These are phyloP conservation scores for Hemisphaericaspora subhashii DNA, from an alignment of 1,139 yeast species.

Conservation along the genomic window DNA sequence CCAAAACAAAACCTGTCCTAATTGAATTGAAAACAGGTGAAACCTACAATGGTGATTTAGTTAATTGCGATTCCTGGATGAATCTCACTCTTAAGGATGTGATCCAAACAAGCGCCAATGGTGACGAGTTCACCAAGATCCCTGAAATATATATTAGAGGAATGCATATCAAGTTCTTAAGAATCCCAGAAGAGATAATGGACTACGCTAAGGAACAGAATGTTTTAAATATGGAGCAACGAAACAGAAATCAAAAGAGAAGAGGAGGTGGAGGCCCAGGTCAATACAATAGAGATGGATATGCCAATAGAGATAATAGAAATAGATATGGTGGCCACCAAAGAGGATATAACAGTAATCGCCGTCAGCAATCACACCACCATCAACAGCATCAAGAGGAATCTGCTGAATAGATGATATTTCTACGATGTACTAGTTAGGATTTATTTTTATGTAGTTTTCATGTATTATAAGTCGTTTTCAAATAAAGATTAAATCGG, in stretches of 20 bases:
- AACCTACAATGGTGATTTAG: constrained; percentile 79
- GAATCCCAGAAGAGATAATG: constrained; percentile 59
- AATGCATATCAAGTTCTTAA: constrained; percentile 56
- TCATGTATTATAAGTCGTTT: no score
- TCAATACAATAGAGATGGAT: constrained; percentile 11
- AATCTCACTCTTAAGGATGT: constrained; percentile 82
- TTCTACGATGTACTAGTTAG: not conserved
- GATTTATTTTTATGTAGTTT: not conserved
- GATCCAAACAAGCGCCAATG: constrained; percentile 68
- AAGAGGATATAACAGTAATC: constrained; percentile 6
- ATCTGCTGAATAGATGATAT: not conserved
- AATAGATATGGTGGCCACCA: constrained; percentile 10
- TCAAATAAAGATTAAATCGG: no score
- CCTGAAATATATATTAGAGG: constrained; percentile 87
- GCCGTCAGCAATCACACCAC: constrained; percentile 2
- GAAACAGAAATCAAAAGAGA: constrained; percentile 49
- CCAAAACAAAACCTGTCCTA: constrained; percentile 83
- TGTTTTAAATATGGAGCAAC: constrained; percentile 53
- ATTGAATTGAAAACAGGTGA: constrained; percentile 94
- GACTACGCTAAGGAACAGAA: constrained; percentile 78
- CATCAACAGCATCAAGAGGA: constrained; percentile 3
- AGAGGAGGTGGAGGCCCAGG: constrained; percentile 32
- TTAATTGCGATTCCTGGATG: constrained; percentile 95
- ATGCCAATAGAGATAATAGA: constrained; percentile 18
- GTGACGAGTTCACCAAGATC: constrained; percentile 64